A percentile compares a stretch with the other conserved stretches of the same genome.
These are phyloP conservation scores for Lactuca sativa DNA, from an alignment of 129 eudicot genomes.

Conservation along the genomic window DNA sequence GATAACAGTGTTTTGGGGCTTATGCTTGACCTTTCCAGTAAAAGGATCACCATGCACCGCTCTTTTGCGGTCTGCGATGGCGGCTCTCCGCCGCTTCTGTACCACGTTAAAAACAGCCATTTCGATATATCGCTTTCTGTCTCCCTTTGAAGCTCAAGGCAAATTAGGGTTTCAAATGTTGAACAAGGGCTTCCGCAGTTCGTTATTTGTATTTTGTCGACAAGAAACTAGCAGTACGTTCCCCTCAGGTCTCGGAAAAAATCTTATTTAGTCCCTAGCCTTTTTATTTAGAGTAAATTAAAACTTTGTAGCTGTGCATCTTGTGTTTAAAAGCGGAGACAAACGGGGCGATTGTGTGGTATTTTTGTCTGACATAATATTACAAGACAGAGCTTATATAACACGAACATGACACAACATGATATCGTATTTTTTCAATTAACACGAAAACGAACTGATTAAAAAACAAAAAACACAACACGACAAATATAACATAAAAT, in stretches of 20 bases:
- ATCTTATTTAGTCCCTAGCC: background rate
- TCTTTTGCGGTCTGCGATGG: slow-evolving; percentile 57
- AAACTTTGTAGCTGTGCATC: too few relatives aligned
- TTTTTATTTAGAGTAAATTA: background rate
- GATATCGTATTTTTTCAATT: too few relatives aligned
- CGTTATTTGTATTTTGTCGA: slow-evolving; percentile 16
- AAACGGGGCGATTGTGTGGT: too few relatives aligned
- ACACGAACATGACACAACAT: too few relatives aligned
- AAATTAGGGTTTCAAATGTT: slow-evolving; percentile 33
- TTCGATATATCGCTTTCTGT: slow-evolving; percentile 3
- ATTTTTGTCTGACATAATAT: too few relatives aligned
- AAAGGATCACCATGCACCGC: slow-evolving; percentile 61
- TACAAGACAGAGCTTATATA: too few relatives aligned
- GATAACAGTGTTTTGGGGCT: slow-evolving; percentile 47
- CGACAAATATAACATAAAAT: too few relatives aligned
- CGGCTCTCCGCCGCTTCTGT: slow-evolving; percentile 81
- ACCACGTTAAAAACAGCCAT: slow-evolving; percentile 92
- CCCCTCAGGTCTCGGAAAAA: background rate
- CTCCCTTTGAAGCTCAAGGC: slow-evolving; percentile 18
- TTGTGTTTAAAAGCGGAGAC: too few relatives aligned
- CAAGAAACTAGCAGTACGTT: background rate
- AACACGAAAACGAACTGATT: too few relatives aligned
- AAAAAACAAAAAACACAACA: too few relatives aligned
- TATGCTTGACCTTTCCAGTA: slow-evolving; percentile 63
- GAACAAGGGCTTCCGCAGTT: background rate